These are phyloP conservation scores for Boletus coccyginus DNA, from an alignment of 768 basidiomycete species.

Conservation along the genomic window DNA sequence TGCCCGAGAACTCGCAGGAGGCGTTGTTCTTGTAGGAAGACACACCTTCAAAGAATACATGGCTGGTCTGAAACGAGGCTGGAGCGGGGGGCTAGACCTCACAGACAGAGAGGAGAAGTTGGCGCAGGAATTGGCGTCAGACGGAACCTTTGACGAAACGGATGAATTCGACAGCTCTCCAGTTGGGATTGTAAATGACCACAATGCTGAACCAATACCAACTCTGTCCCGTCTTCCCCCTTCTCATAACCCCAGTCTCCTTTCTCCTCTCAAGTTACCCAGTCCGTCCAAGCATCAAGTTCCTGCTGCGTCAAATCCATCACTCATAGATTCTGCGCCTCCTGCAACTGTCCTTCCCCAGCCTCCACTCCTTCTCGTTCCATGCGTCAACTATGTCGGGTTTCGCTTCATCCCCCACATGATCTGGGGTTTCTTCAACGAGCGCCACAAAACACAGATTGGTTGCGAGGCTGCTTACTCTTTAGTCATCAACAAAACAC, in stretches of 20 bases:
- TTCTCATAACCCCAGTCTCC: slow-evolving; percentile 31
- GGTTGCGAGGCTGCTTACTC: slow-evolving; percentile 83
- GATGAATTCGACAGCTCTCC: slow-evolving; percentile 31
- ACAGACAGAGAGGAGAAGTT: slow-evolving; percentile 71
- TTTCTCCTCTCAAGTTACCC: slow-evolving; percentile 32
- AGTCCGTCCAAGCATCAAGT: slow-evolving; percentile 18
- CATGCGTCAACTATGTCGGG: slow-evolving; percentile 75
- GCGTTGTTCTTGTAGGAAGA: slow-evolving; percentile 82
- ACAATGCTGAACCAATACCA: slow-evolving; percentile 41
- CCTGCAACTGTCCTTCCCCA: slow-evolving; percentile 62
- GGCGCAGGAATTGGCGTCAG: slow-evolving; percentile 62
- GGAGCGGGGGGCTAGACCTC: slow-evolving; percentile 68
- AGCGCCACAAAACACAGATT: slow-evolving; percentile 70
- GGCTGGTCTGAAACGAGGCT: slow-evolving; percentile 81
- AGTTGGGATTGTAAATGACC: slow-evolving; percentile 23
- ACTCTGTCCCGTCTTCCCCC: slow-evolving; percentile 37
- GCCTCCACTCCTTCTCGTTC: slow-evolving; percentile 77
- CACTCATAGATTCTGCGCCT: slow-evolving; percentile 40
- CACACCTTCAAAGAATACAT: slow-evolving; percentile 95
- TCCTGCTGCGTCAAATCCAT: slow-evolving; percentile 18
- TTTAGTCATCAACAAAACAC: slow-evolving; percentile 59
- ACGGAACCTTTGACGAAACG: slow-evolving; percentile 77
- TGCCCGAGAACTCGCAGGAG: slow-evolving; percentile 71
- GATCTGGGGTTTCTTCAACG: slow-evolving; percentile 92
- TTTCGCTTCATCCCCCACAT: slow-evolving; percentile 82